These are phyloP conservation scores for Zarea fungicola DNA, from an alignment of 2,329 filamentous ascomycete genomes.

Conservation along the genomic window DNA sequence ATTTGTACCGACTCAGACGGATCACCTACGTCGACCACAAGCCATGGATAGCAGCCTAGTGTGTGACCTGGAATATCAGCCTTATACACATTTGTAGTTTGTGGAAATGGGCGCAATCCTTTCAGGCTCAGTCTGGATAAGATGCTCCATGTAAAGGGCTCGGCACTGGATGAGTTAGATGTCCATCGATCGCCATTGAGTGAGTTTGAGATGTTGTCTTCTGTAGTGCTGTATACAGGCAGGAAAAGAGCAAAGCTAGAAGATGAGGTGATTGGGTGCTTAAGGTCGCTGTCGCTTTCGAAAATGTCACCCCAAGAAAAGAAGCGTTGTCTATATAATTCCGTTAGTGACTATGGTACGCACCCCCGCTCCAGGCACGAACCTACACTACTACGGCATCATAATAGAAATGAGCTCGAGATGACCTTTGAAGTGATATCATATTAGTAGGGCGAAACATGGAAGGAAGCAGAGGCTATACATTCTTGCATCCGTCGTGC, in stretches of 20 bases:
- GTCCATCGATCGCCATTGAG: conserved; percentile 8
- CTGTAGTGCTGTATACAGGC: conserved; percentile 14
- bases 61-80: neutral
- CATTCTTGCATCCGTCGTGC: conserved; percentile 1
- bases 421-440: neutral
- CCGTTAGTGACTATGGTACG: neutral
- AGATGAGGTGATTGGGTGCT: conserved; percentile 12
- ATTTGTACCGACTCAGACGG: conserved; percentile 14
- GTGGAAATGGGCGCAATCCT: conserved; percentile 10
- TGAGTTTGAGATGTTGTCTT: conserved; percentile 1
- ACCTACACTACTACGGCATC: conserved; percentile 13
- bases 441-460: neutral
- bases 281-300: neutral
- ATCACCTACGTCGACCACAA: conserved; percentile 16
- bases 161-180: neutral
- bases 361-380: too few species aligned
- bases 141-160: conserved; percentile 15
- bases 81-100: conserved; percentile 1
- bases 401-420: conserved; percentile 18
- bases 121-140: conserved; percentile 4
- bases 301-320: conserved; percentile 6
- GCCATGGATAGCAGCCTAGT: conserved; percentile 19
- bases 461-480: neutral
- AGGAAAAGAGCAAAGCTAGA: conserved; percentile 16
- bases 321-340: neutral